Evolutionary conservation across 805 yeast genomes (phyloP).

Genomic region (Saccharomyces paradoxus): DNA sequence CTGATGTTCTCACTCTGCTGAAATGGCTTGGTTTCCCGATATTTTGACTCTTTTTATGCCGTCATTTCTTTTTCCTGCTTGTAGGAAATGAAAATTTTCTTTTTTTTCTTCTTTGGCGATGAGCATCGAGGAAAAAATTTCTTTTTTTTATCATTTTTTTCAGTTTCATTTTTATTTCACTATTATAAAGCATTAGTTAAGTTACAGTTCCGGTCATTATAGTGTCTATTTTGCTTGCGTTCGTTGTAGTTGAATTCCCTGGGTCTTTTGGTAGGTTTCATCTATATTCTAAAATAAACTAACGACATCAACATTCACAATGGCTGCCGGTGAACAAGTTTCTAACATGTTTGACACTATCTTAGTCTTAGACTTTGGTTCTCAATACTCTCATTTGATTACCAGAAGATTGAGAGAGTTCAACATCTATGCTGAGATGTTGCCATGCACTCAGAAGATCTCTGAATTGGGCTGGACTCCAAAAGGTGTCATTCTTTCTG

Average conservation of each 20-base stretch:
- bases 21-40: not conserved
- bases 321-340: conserved; percentile 43
- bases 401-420: conserved; percentile 96
- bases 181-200: not conserved
- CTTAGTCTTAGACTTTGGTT: conserved; percentile 93
- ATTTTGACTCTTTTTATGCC: not conserved
- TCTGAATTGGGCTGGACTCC: conserved; percentile 89
- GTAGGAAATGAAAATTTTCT: not conserved
- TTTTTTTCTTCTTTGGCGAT: not conserved
- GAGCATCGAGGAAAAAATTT: not conserved
- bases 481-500: conserved; percentile 90
- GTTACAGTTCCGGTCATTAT: not conserved
- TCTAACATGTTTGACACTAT: conserved; percentile 91
- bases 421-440: conserved; percentile 97
- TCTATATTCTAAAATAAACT: not conserved
- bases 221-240: not conserved
- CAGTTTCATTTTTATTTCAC: not conserved
- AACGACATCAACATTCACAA: not conserved
- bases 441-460: conserved; percentile 97
- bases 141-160: not conserved
- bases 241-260: not conserved
- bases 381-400: conserved; percentile 94
- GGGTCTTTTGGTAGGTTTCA: not conserved
- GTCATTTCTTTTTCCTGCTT: not conserved
- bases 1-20: not conserved